Percentiles rank a stretch among this genome's conserved stretches.
Conservation (phyloP, 306 rosid species). For the Cicer cuneatum region DNA sequence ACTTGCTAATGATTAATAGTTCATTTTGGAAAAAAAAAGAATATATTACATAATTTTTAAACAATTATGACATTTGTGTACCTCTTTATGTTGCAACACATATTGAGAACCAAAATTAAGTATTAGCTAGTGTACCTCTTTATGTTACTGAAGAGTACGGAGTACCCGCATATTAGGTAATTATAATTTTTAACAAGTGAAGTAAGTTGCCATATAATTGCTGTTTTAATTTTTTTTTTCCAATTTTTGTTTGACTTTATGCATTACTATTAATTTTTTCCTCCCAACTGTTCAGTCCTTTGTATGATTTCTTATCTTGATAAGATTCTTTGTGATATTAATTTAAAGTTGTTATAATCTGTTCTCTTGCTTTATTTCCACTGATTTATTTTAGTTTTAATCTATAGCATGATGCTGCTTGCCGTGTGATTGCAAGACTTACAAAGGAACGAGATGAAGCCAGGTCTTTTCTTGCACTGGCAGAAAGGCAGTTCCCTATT, state of each 20-base stretch:
- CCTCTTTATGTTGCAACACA: not conserved
- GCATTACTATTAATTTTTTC: slow-evolving; percentile 5
- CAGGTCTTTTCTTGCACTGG: slow-evolving; percentile 83
- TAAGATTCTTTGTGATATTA: slow-evolving; percentile 18
- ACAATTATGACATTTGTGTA: not conserved
- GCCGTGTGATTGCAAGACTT: slow-evolving; percentile 95
- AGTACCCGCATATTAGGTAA: not conserved
- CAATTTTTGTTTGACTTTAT: slow-evolving; percentile 11
- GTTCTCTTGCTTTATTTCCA: not conserved
- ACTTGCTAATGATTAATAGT: not conserved
- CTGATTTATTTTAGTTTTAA: slow-evolving; percentile 36
- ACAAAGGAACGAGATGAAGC: slow-evolving; percentile 94
- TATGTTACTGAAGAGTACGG: not conserved
- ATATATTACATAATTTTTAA: not conserved
- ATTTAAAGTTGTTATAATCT: not conserved
- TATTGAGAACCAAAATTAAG: not conserved
- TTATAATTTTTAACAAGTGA: not conserved
- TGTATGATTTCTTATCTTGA: not conserved
- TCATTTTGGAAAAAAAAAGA: not conserved
- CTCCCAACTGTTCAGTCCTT: not conserved
- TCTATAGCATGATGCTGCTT: slow-evolving; percentile 96
- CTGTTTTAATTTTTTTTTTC: not conserved
- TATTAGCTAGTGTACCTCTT: not conserved
- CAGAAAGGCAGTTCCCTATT: slow-evolving; percentile 73
- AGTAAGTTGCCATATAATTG: not conserved